Conservation (phyloP, 345 rosid genomes). For the Xanthoceras sorbifolium region DNA sequence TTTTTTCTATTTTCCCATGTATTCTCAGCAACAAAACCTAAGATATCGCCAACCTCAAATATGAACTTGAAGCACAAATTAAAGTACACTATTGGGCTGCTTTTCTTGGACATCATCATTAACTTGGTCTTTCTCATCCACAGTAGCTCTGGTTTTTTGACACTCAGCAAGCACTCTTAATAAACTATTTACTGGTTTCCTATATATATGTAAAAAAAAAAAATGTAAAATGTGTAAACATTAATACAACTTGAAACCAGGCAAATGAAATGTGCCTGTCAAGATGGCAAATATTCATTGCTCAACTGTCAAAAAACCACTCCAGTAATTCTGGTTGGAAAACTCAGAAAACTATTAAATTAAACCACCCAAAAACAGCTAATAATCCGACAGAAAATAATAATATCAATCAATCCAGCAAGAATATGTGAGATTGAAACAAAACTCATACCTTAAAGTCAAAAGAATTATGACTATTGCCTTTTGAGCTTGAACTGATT, state of each 20-base stretch:
- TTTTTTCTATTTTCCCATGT: too few relatives aligned
- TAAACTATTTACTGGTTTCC: too few relatives aligned
- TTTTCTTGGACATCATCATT: constrained; percentile 18
- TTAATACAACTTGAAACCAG: too few relatives aligned
- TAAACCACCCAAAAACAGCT: neutral
- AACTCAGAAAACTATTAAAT: neutral
- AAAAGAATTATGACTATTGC: neutral
- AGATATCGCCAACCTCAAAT: too few relatives aligned
- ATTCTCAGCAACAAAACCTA: neutral
- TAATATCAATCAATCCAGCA: neutral
- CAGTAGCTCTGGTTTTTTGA: constrained; percentile 44
- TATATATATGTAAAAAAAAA: too few relatives aligned
- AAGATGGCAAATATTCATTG: neutral
- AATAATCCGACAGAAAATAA: neutral
- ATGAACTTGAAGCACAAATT: neutral
- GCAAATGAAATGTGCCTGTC: neutral
- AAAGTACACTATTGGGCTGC: constrained; percentile 19
- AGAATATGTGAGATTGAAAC: neutral
- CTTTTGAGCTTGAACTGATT: constrained; percentile 13
- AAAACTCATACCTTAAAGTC: neutral
- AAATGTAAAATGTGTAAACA: too few relatives aligned
- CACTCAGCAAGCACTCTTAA: too few relatives aligned
- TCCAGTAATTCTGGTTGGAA: neutral
- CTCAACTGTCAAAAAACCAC: neutral
- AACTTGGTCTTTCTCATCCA: constrained; percentile 43